Percentiles rank a stretch among this genome's conserved stretches.
These are phyloP conservation scores for Cokeromyces recurvatus DNA, from an alignment of 371 early-diverging fungal genomes.

Conservation along the genomic window DNA sequence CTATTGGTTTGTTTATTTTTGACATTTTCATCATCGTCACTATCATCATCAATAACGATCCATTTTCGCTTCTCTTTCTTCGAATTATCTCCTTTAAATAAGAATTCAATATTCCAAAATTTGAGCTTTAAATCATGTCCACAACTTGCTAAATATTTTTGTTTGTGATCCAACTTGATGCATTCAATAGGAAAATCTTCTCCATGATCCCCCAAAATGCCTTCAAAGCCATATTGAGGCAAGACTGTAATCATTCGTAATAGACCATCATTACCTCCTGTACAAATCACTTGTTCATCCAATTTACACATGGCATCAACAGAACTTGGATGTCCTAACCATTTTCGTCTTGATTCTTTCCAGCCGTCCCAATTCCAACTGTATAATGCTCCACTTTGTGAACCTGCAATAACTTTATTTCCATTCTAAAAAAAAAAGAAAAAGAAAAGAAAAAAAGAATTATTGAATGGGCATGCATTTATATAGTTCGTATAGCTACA, in stretches of 20 bases:
- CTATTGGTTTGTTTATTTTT: too few relatives aligned
- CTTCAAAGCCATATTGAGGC: conserved; percentile 49
- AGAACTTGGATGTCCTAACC: conserved; percentile 87
- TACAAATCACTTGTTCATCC: conserved; percentile 73
- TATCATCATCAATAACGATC: too few relatives aligned
- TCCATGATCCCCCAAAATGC: conserved; percentile 81
- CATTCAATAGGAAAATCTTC: conserved; percentile 80
- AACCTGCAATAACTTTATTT: conserved; percentile 77
- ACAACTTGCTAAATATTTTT: conserved; percentile 65
- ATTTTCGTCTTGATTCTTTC: conserved; percentile 59
- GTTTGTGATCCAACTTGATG: conserved; percentile 56
- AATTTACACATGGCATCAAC: conserved; percentile 78
- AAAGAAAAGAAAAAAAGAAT: not conserved
- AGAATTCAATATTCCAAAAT: conserved; percentile 75
- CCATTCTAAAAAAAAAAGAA: conserved; percentile 38
- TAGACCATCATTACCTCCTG: conserved; percentile 84
- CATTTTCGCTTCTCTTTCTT: too few relatives aligned
- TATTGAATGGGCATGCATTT: too few relatives aligned
- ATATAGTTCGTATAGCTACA: too few relatives aligned
- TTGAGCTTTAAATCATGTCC: conserved; percentile 79
- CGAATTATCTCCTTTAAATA: conserved; percentile 31
- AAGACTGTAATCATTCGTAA: conserved; percentile 2
- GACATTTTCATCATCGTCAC: too few relatives aligned
- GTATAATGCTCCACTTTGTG: conserved; percentile 77
- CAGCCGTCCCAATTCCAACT: conserved; percentile 71